Evolutionary conservation across 2,329 filamentous ascomycete species (phyloP).

Genomic region (Tolypocladium sp.): DNA sequence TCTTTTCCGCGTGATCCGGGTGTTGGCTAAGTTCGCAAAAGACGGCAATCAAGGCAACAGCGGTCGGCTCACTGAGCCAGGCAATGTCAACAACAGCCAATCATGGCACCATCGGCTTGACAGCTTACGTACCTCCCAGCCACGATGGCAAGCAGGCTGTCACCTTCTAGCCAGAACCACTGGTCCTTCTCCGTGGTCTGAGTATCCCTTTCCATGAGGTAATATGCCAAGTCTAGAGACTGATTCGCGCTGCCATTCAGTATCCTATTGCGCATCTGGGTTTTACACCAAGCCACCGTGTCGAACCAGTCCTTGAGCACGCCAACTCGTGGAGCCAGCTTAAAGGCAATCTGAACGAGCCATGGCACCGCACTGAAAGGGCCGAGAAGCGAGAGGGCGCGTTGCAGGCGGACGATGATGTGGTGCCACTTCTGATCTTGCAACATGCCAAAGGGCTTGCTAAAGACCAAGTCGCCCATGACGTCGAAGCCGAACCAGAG

Average conservation of each 20-base stretch:
- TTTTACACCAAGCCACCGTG: slow-evolving; percentile 11
- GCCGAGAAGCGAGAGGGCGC: slow-evolving; percentile 16
- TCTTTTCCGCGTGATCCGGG: background rate
- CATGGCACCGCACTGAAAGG: slow-evolving; percentile 17
- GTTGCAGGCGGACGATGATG: slow-evolving; percentile 14
- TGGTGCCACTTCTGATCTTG: slow-evolving; percentile 14
- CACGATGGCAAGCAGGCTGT: slow-evolving; percentile 9
- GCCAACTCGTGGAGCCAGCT: slow-evolving; percentile 6
- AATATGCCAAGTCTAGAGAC: slow-evolving; percentile 1
- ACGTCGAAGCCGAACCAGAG: slow-evolving; percentile 22
- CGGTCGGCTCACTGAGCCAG: background rate
- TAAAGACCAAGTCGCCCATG: slow-evolving; percentile 26
- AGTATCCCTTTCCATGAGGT: slow-evolving; percentile 3
- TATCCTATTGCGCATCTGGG: slow-evolving; percentile 8
- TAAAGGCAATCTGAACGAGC: slow-evolving; percentile 14
- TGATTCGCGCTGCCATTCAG: background rate
- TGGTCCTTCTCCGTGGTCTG: background rate
- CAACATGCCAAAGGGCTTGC: slow-evolving; percentile 25
- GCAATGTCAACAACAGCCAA: background rate
- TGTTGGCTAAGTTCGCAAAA: background rate
- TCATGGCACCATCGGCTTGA: background rate
- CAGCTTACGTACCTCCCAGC: slow-evolving; percentile 9
- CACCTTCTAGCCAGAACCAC: background rate
- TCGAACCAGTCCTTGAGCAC: slow-evolving; percentile 13
- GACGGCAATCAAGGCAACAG: background rate